Evolutionary conservation across 73 alveolate genomes (phyloP), one percentile per base, ranked within the genome.

Genomic region (Uronychia setigera): DNA sequence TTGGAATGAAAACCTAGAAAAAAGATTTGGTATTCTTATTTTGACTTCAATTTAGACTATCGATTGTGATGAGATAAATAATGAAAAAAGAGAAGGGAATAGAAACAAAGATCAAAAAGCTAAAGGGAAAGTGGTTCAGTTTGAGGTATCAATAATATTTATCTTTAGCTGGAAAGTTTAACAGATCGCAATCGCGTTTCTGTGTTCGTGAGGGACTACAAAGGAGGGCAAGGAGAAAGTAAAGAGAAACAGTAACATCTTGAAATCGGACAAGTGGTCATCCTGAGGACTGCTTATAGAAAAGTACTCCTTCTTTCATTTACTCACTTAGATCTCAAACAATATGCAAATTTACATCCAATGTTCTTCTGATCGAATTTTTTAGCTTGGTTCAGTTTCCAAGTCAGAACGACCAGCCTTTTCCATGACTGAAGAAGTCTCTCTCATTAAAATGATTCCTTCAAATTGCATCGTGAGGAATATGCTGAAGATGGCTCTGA

Each of bases 401-500:
- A 60, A 86, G 29, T 83, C 78, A 57, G 57, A 77, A 31, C 60
- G 79, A n/a, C 46, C 58, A 28, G 19, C n/a, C 83, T 86, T 86
- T 35, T 32, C 32, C 30, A 83, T 87, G 0, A 59, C 77, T 28
- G 5, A 59, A 5, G 28, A 26, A 26, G 25, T 86, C 58, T 28
- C 74, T 26, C 83, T 86, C 33, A 78, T 86, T 5, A 78, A 86
- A 76, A 46, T 83, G 59, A 86, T 86, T 32, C 92, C 92, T 0
- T 29, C 87, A 1, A 86, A 78, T 59, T 1, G 59, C 77, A 86
- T 86, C 1, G 83, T 86, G 11, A n/a, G 92, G 57, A 80, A 86
- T 67, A 58, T 86, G 30, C 79, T 86, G 28, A 86, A 86, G 78
- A 46, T 46, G 67, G 5, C 32, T 78, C 83, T 60, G 92, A 86